Evolutionary conservation across 305 asterid genomes (phyloP).

Genomic region (Fraxinus platypoda): DNA sequence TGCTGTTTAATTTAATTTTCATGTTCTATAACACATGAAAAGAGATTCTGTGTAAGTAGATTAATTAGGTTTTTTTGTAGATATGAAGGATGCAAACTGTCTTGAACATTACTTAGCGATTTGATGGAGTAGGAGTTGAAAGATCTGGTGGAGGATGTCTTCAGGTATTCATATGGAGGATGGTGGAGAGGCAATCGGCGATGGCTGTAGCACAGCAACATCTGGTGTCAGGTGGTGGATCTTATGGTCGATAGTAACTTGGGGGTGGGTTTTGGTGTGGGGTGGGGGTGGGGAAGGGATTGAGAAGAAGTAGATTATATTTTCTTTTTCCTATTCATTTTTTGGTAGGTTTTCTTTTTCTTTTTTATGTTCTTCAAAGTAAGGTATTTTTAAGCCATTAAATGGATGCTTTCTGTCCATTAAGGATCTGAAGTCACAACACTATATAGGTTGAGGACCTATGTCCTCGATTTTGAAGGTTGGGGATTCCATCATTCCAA

Average conservation of each 20-base stretch:
- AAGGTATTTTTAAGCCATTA: background rate
- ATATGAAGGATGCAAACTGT: background rate
- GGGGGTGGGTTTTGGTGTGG: background rate
- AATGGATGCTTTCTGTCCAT: background rate
- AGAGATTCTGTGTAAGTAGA: background rate
- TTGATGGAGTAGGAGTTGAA: background rate
- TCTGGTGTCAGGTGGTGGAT: background rate
- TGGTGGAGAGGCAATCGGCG: background rate
- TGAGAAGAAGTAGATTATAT: background rate
- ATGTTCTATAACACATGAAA: background rate
- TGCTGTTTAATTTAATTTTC: background rate
- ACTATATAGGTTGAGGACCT: background rate
- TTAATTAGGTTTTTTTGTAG: background rate
- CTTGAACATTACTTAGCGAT: background rate
- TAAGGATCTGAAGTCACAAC: background rate
- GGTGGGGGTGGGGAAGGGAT: background rate
- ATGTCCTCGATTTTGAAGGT: background rate
- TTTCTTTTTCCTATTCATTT: background rate
- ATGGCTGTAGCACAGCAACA: background rate
- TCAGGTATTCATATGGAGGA: background rate
- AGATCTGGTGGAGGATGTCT: background rate
- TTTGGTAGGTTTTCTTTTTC: background rate
- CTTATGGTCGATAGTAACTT: background rate
- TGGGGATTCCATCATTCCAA: background rate
- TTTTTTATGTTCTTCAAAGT: background rate